Conservation (phyloP, 23 red algal species). For the Agarophyton chilense region DNA sequence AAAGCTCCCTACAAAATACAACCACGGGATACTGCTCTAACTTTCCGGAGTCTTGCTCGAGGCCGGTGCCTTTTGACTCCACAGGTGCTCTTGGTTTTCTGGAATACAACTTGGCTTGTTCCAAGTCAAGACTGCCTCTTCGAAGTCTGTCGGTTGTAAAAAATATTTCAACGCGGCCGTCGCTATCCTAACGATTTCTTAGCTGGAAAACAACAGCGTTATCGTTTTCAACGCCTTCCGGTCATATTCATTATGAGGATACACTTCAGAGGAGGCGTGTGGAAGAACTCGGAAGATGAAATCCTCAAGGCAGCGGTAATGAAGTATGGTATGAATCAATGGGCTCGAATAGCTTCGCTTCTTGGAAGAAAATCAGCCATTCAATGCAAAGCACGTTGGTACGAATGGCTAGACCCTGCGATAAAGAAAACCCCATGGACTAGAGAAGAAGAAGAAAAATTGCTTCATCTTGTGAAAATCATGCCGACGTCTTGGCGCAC, state of each 20-base stretch:
- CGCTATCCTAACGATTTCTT: too few species aligned
- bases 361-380: slow-evolving; percentile 77
- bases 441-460: slow-evolving; percentile 82
- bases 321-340: slow-evolving; percentile 96
- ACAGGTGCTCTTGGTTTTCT: too few species aligned
- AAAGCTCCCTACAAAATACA: too few species aligned
- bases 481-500: slow-evolving; percentile 91
- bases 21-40: too few species aligned
- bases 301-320: slow-evolving; percentile 93
- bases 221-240: background rate
- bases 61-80: too few species aligned
- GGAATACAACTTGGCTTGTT: too few species aligned
- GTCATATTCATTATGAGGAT: slow-evolving; percentile 51
- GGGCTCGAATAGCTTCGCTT: slow-evolving; percentile 88
- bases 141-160: too few species aligned
- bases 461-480: slow-evolving; percentile 86
- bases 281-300: slow-evolving; percentile 93
- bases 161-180: too few species aligned
- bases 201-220: background rate
- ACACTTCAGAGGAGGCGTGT: slow-evolving; percentile 73
- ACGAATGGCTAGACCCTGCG: slow-evolving; percentile 86
- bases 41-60: too few species aligned
- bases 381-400: slow-evolving; percentile 92
- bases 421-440: slow-evolving; percentile 90
- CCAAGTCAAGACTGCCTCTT: too few species aligned